Conservation (phyloP, 139 green algal genomes). For the Chlamydomonas incerta region DNA sequence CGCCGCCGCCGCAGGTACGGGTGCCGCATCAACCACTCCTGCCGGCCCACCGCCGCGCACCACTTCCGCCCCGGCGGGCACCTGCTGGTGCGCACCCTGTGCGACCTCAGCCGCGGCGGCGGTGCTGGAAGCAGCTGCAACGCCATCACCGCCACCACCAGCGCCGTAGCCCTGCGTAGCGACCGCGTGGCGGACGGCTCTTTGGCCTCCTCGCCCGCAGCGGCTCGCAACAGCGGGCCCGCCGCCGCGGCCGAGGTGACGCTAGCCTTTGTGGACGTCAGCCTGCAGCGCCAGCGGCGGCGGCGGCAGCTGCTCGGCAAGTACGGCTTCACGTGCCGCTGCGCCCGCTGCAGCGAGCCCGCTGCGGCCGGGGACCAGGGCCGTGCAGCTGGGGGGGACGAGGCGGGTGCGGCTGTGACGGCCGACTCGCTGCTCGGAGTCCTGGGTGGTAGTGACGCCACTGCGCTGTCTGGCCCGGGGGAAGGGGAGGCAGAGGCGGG, state of each 20-base stretch:
- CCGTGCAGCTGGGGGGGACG: neutral
- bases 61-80: slow-evolving; percentile 22
- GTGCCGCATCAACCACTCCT: slow-evolving; percentile 42
- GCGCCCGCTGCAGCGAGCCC: slow-evolving; percentile 24
- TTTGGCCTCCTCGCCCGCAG: too few species aligned
- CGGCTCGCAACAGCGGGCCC: too few species aligned
- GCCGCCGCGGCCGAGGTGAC: slow-evolving; percentile 22
- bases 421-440: slow-evolving; percentile 1
- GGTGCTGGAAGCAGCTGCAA: too few species aligned
- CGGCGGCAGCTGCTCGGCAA: neutral
- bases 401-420: neutral
- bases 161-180: too few species aligned
- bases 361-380: neutral
- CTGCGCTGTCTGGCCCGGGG: too few species aligned
- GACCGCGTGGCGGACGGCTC: too few species aligned
- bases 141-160: too few species aligned
- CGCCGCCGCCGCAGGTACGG: slow-evolving; percentile 28
- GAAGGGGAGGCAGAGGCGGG: too few species aligned
- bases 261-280: slow-evolving; percentile 29
- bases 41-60: slow-evolving; percentile 43
- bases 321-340: slow-evolving; percentile 43
- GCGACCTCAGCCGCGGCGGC: neutral
- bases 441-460: neutral
- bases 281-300: neutral
- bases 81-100: slow-evolving; percentile 6